Conservation (phyloP, 2,329 filamentous ascomycete genomes). For the Pleoardoris graminearum region DNA sequence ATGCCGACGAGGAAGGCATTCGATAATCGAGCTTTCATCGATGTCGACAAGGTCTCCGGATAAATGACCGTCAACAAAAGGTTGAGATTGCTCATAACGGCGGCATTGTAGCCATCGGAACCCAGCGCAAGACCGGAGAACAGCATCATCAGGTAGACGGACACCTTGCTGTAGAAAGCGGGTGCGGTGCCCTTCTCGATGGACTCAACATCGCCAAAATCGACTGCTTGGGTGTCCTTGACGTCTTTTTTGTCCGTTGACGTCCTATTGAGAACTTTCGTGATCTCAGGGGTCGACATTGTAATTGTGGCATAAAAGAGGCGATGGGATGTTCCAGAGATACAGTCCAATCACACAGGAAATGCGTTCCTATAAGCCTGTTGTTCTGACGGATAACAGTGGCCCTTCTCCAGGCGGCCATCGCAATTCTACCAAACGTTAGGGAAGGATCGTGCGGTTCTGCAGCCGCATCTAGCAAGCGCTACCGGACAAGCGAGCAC, state of each 20-base stretch:
- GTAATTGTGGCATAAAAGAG: not conserved
- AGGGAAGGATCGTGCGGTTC: no score
- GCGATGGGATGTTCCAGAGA: not conserved
- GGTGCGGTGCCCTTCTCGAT: slow-evolving; percentile 22
- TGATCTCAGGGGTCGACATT: slow-evolving; percentile 5
- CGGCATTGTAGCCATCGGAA: slow-evolving; percentile 42
- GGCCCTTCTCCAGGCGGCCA: not conserved
- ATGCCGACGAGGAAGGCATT: slow-evolving; percentile 40
- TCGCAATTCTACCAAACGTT: no score
- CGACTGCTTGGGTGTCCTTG: not conserved
- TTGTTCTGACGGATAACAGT: not conserved
- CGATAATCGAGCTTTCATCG: slow-evolving; percentile 35
- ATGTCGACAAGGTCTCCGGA: slow-evolving; percentile 31
- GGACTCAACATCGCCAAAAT: slow-evolving; percentile 2
- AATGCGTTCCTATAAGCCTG: not conserved
- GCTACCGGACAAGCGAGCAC: no score
- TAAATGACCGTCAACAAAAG: slow-evolving; percentile 39
- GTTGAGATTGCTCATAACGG: slow-evolving; percentile 40
- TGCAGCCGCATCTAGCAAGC: no score
- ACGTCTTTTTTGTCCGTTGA: slow-evolving; percentile 1
- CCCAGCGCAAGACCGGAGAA: slow-evolving; percentile 43
- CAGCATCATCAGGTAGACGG: slow-evolving; percentile 40
- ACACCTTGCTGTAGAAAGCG: slow-evolving; percentile 32
- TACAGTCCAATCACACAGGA: not conserved
- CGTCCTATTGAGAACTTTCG: not conserved